These are phyloP conservation scores for Heterobasidion irregulare DNA, from an alignment of 1,284 basidiomycete species.

Conservation along the genomic window DNA sequence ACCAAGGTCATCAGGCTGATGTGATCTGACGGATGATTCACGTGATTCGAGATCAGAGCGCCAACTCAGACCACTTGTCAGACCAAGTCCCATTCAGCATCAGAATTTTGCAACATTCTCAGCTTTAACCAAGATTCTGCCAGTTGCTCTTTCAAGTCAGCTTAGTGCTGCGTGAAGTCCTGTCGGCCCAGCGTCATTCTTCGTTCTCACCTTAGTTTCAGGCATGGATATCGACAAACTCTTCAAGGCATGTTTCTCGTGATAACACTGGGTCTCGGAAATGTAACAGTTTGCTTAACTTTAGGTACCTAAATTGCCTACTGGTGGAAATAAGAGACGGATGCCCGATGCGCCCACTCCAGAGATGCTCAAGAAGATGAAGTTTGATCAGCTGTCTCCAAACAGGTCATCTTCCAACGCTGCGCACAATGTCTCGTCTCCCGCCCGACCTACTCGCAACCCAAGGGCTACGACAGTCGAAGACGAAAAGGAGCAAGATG, in stretches of 20 bases:
- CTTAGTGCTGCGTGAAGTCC: too few species aligned
- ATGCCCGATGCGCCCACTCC: slow-evolving; percentile 78
- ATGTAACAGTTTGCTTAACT: neutral
- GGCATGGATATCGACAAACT: slow-evolving; percentile 74
- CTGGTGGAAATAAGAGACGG: slow-evolving; percentile 63
- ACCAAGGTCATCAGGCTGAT: too few species aligned
- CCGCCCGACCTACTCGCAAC: slow-evolving; percentile 6
- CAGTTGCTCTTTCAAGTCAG: too few species aligned
- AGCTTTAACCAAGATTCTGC: too few species aligned
- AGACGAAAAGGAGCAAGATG: slow-evolving; percentile 42
- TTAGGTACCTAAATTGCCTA: slow-evolving; percentile 65
- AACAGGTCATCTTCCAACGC: neutral
- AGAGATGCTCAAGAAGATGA: slow-evolving; percentile 76
- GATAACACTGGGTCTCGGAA: neutral
- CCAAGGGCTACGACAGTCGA: slow-evolving; percentile 36
- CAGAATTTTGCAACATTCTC: too few species aligned
- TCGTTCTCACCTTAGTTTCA: too few species aligned
- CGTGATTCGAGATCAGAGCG: too few species aligned
- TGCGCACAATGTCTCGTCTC: neutral
- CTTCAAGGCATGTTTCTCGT: slow-evolving; percentile 54
- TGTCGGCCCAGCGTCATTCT: too few species aligned
- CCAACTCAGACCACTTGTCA: too few species aligned
- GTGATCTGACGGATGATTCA: too few species aligned
- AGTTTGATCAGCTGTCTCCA: slow-evolving; percentile 31
- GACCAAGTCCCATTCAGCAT: too few species aligned